phyloP scores from a whole-genome alignment of 2,329 filamentous ascomycete genomes.

The Arachnopeziza araneosa region DNA sequence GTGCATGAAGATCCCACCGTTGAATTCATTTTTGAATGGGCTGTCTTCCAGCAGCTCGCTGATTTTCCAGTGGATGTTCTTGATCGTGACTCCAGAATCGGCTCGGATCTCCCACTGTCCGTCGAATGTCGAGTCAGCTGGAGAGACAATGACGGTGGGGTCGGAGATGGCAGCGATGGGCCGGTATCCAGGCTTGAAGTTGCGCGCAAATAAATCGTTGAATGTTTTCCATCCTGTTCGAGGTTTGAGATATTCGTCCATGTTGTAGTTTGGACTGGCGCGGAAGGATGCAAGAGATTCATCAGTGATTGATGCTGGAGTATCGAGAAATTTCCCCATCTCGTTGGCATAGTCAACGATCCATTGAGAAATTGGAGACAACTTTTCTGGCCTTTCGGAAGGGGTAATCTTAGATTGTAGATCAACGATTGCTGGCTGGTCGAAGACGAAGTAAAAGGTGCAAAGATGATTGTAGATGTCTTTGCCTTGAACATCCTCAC shows the following conservation, averaged over 20 bases:
- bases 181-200: conserved; percentile 31
- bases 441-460: conserved; percentile 38
- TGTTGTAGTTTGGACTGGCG: conserved; percentile 29
- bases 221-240: conserved; percentile 32
- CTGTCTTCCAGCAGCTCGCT: conserved; percentile 32
- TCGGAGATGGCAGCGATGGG: conserved; percentile 31
- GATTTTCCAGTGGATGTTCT: conserved; percentile 36
- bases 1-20: conserved; percentile 38
- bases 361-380: conserved; percentile 35
- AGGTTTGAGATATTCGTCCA: conserved; percentile 31
- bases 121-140: conserved; percentile 34
- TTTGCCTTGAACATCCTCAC: conserved; percentile 31
- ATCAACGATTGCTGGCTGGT: conserved; percentile 29
- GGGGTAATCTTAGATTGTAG: conserved; percentile 30
- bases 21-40: conserved; percentile 30
- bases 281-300: conserved; percentile 31
- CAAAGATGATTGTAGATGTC: conserved; percentile 35
- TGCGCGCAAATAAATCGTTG: conserved; percentile 38
- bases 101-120: conserved; percentile 21
- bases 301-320: conserved; percentile 29
- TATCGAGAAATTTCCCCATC: conserved; percentile 34
- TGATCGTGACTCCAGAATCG: conserved; percentile 29
- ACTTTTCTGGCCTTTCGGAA: conserved; percentile 22
- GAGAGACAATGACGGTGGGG: conserved; percentile 38
- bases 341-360: conserved; percentile 34